phyloP scores from a whole-genome alignment of 257 asterid genomes.

The Nyctanthes arbortristis region DNA sequence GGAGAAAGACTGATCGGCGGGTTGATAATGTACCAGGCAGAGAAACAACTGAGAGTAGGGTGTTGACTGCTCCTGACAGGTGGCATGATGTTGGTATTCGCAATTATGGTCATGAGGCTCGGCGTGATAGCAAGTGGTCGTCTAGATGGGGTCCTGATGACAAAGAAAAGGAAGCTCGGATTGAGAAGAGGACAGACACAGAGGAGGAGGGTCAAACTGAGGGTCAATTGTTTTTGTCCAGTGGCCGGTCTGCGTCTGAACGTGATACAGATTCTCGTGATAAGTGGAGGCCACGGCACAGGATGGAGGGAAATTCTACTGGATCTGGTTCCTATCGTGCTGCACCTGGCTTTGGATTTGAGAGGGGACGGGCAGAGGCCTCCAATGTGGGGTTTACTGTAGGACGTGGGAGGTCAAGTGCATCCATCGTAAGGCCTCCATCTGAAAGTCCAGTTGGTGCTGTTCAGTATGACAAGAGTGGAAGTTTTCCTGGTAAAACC shows the following conservation, averaged over 20 bases:
- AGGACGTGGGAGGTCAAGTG: conserved; percentile 83
- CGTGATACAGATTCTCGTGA: conserved; percentile 92
- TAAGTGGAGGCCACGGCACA: conserved; percentile 98
- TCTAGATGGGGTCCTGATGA: conserved; percentile 97
- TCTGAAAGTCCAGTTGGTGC: conserved; percentile 56
- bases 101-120: conserved; percentile 63
- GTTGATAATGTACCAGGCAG: conserved; percentile 65
- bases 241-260: conserved; percentile 62
- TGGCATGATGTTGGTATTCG: conserved; percentile 79
- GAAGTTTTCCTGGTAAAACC: conserved; percentile 53
- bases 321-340: conserved; percentile 70
- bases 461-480: conserved; percentile 41
- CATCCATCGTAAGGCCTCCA: conserved; percentile 43
- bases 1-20: conserved; percentile 84
- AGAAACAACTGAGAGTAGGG: conserved; percentile 65
- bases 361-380: conserved; percentile 74
- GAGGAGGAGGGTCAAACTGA: conserved; percentile 82
- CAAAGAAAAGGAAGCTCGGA: conserved; percentile 79
- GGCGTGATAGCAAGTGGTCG: conserved; percentile 94
- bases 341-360: conserved; percentile 95
- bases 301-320: conserved; percentile 73
- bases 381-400: conserved; percentile 72
- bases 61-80: conserved; percentile 65
- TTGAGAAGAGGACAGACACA: conserved; percentile 62
- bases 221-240: conserved; percentile 49